These are phyloP conservation scores for Colletotrichum neosansevieriae DNA, from an alignment of 2,329 filamentous ascomycete species.

Conservation along the genomic window DNA sequence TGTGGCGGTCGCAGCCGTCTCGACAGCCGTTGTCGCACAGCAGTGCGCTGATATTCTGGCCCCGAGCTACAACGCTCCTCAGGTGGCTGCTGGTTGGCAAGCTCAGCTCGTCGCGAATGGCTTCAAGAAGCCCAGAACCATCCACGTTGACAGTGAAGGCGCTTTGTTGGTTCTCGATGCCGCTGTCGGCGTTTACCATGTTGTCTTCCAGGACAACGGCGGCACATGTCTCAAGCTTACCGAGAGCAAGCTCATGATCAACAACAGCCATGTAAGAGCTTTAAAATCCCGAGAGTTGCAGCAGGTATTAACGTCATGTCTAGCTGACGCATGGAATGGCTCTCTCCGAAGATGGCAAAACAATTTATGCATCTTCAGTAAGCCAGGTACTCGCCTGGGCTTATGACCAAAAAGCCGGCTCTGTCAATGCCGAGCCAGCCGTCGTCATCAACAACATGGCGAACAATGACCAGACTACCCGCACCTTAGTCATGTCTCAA, in stretches of 20 bases:
- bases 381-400: slow-evolving; percentile 72
- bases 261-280: slow-evolving; percentile 50
- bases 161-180: slow-evolving; percentile 60
- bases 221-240: slow-evolving; percentile 56
- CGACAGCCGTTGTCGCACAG: slow-evolving; percentile 31
- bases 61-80: slow-evolving; percentile 52
- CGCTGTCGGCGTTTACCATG: slow-evolving; percentile 55
- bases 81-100: slow-evolving; percentile 57
- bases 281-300: not conserved
- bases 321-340: slow-evolving; percentile 69
- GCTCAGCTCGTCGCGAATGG: slow-evolving; percentile 57
- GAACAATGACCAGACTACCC: slow-evolving; percentile 71
- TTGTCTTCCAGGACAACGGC: slow-evolving; percentile 56
- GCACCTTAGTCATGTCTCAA: slow-evolving; percentile 73
- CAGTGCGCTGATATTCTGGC: slow-evolving; percentile 51
- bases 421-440: slow-evolving; percentile 59
- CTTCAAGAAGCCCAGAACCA: slow-evolving; percentile 56
- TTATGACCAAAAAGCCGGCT: slow-evolving; percentile 68
- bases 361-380: slow-evolving; percentile 68
- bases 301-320: not conserved
- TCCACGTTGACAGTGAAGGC: slow-evolving; percentile 60
- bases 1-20: slow-evolving; percentile 15
- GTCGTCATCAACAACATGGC: slow-evolving; percentile 64
- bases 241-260: slow-evolving; percentile 49
- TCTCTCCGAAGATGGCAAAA: slow-evolving; percentile 64